phyloP scores from a whole-genome alignment of 495 filamentous ascomycete genomes.

The Astrothelium macrocarpum region DNA sequence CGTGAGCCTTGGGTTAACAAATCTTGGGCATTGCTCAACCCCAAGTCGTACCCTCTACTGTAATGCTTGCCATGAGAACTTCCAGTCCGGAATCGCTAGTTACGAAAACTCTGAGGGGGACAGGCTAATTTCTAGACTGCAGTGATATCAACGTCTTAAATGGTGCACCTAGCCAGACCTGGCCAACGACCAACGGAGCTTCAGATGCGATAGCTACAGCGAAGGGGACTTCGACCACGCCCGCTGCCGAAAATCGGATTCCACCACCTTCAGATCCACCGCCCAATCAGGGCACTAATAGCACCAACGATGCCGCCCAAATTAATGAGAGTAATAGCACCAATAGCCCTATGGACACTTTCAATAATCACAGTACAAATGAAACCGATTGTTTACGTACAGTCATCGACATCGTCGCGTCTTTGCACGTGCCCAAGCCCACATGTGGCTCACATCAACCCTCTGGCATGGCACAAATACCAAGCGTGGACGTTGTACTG shows the following conservation, averaged over 20 bases:
- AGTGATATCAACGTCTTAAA: background rate
- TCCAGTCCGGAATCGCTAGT: background rate
- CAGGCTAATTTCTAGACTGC: background rate
- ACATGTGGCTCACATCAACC: background rate
- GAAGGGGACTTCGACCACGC: background rate
- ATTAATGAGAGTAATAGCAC: background rate
- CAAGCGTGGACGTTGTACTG: background rate
- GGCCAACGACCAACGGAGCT: background rate
- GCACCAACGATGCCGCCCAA: background rate
- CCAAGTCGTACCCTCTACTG: background rate
- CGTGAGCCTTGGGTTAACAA: background rate
- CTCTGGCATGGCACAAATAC: background rate
- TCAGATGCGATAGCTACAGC: background rate
- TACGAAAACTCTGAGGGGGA: background rate
- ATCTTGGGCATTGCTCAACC: background rate
- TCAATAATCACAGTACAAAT: background rate
- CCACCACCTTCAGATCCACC: background rate
- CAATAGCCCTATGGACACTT: background rate
- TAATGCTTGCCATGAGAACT: background rate
- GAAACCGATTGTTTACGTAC: background rate
- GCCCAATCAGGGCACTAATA: background rate
- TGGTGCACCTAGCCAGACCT: background rate
- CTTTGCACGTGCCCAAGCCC: conserved; percentile 3
- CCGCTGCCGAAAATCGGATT: background rate
- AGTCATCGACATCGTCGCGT: background rate